A percentile compares a stretch with the other conserved stretches of the same genome.
These are phyloP conservation scores for Xylaria sp. DNA, from an alignment of 2,329 filamentous ascomycete species.

Conservation along the genomic window DNA sequence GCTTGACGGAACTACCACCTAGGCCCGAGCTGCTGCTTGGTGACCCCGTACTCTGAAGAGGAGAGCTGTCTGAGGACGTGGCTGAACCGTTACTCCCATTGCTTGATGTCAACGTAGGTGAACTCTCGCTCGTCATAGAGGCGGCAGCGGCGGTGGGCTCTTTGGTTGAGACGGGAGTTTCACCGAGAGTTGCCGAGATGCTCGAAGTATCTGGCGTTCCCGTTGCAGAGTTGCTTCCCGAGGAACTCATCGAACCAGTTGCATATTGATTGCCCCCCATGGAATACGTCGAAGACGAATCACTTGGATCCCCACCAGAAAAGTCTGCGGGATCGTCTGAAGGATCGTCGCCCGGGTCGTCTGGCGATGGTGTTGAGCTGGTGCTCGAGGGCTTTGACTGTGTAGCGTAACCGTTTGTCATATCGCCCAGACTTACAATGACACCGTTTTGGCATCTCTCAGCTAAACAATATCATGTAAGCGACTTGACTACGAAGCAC, in stretches of 20 bases:
- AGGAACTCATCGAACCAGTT: not conserved
- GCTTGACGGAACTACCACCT: not conserved
- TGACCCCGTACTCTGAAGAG: not conserved
- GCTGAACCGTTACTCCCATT: not conserved
- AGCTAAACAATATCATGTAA: slow-evolving; percentile 17
- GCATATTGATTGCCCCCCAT: slow-evolving; percentile 4
- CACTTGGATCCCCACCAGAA: no score
- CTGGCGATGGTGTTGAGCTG: not conserved
- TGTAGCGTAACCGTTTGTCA: not conserved
- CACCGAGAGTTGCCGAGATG: not conserved
- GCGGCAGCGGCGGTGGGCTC: not conserved
- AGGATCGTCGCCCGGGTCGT: not conserved
- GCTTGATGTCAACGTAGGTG: not conserved
- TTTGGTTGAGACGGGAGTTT: not conserved
- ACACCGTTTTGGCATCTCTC: slow-evolving; percentile 29
- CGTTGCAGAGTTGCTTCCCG: not conserved
- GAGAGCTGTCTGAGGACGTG: not conserved
- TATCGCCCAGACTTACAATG: not conserved
- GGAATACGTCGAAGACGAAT: not conserved
- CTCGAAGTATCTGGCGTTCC: not conserved
- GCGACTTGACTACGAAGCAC: not conserved
- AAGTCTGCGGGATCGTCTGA: not conserved
- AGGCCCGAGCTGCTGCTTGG: not conserved
- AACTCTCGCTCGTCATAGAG: not conserved
- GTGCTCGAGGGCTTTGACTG: not conserved